Percentiles rank a stretch among this genome's conserved stretches.
Conservation (phyloP, 2,329 filamentous ascomycete genomes). For the Penicillium digitatum region DNA sequence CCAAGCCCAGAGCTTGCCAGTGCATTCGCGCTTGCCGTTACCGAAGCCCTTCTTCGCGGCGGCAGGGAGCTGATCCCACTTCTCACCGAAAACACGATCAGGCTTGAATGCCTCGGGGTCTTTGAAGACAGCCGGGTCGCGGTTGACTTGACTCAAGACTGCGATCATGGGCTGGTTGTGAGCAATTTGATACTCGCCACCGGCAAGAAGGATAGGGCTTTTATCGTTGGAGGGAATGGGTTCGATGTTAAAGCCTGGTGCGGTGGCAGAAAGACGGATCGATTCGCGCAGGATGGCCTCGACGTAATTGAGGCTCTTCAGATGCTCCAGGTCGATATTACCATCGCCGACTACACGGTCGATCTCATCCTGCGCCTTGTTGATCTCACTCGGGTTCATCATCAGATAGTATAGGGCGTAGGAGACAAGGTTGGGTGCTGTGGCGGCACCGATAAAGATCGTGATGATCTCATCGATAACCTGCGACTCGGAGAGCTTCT, state of each 20-base stretch:
- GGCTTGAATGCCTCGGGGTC: constrained; percentile 64
- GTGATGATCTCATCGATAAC: constrained; percentile 64
- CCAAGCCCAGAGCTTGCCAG: constrained; percentile 68
- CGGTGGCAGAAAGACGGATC: constrained; percentile 59
- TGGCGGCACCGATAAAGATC: constrained; percentile 63
- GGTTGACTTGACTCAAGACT: constrained; percentile 54
- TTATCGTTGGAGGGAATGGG: constrained; percentile 47
- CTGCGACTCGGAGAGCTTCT: constrained; percentile 54
- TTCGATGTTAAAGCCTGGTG: constrained; percentile 54
- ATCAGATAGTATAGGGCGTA: constrained; percentile 62
- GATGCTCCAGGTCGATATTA: constrained; percentile 49
- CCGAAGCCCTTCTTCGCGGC: constrained; percentile 68
- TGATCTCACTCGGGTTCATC: constrained; percentile 56
- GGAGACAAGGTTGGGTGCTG: constrained; percentile 63
- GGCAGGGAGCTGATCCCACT: constrained; percentile 60
- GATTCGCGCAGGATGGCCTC: constrained; percentile 64
- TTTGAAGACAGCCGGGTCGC: constrained; percentile 59
- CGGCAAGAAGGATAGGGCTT: constrained; percentile 48
- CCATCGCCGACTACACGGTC: constrained; percentile 40
- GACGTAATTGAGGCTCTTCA: constrained; percentile 63
- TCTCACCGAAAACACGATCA: constrained; percentile 67
- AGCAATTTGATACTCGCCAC: constrained; percentile 57
- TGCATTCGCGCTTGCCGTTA: constrained; percentile 65
- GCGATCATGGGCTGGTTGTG: constrained; percentile 50
- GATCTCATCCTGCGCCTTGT: constrained; percentile 62